Evolutionary conservation across 169 alveolate species (phyloP).

Genomic region (Perkinsus marinus): DNA sequence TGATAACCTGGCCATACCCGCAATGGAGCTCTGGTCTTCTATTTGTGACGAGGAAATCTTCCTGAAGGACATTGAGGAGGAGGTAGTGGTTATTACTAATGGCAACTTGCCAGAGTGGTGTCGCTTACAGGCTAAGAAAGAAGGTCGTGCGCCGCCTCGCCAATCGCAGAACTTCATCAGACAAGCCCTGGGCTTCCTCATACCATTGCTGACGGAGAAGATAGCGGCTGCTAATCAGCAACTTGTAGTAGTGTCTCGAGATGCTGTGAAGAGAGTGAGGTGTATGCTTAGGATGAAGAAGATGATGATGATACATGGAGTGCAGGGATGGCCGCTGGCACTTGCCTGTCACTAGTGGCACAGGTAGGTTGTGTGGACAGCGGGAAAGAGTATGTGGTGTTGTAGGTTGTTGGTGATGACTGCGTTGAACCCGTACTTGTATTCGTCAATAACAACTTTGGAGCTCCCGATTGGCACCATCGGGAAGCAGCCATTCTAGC

Average conservation of each 20-base stretch:
- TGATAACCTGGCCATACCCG: conserved; percentile 66
- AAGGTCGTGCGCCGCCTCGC: not conserved
- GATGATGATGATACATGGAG: conserved; percentile 67
- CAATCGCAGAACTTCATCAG: not conserved
- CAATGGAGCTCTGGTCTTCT: conserved; percentile 71
- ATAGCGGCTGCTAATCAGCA: not conserved
- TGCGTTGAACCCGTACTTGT: conserved; percentile 62
- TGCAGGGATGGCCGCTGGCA: conserved; percentile 74
- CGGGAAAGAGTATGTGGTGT: no score
- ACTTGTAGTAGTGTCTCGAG: no score
- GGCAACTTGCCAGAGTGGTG: no score
- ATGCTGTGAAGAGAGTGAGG: no score
- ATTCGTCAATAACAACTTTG: conserved; percentile 57
- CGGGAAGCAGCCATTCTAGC: conserved; percentile 77
- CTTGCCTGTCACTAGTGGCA: conserved; percentile 60
- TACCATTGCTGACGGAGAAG: not conserved
- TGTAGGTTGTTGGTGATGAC: conserved; percentile 49
- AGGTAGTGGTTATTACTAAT: not conserved
- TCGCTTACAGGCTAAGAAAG: not conserved
- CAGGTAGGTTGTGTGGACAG: conserved; percentile 17
- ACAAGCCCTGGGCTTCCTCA: not conserved
- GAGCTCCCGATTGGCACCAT: conserved; percentile 58
- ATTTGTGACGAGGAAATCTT: conserved; percentile 61
- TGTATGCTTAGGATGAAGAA: conserved; percentile 48
- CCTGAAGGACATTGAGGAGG: not conserved